phyloP scores from a whole-genome alignment of 352 stramenopile genomes.

The Phytopythium cucurbitacearum region DNA sequence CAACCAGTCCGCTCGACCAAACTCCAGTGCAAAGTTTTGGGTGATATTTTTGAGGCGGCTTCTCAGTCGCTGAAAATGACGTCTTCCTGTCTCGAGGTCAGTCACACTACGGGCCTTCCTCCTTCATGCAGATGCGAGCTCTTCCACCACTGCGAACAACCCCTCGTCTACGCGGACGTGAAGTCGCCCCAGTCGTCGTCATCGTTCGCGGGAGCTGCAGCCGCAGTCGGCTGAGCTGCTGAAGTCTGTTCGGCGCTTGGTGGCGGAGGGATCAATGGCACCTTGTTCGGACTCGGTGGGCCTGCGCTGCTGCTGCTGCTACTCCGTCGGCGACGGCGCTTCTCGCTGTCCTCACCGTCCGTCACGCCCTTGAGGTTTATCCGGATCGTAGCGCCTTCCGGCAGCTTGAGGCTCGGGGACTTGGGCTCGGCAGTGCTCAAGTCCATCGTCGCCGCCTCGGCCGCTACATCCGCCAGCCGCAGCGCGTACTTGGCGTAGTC shows the following conservation, averaged over 20 bases:
- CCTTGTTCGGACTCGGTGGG: constrained; percentile 27
- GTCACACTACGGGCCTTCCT: too few relatives aligned
- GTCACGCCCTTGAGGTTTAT: constrained; percentile 68
- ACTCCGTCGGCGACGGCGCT: constrained; percentile 15
- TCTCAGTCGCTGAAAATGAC: too few relatives aligned
- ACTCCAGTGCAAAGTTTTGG: too few relatives aligned
- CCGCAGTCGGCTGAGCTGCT: constrained; percentile 17
- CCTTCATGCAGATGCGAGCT: too few relatives aligned
- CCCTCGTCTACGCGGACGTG: constrained; percentile 46
- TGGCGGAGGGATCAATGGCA: constrained; percentile 56
- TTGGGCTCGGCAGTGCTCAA: constrained; percentile 6
- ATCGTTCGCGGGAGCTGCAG: constrained; percentile 18
- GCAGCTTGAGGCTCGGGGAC: constrained; percentile 53
- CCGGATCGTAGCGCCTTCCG: constrained; percentile 65
- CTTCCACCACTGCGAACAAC: too few relatives aligned
- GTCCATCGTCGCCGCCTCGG: constrained; percentile 4
- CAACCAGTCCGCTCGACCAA: too few relatives aligned
- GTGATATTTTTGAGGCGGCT: too few relatives aligned
- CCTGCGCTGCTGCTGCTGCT: constrained; percentile 23
- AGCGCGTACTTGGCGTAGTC: constrained; percentile 81
- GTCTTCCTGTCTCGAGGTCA: too few relatives aligned
- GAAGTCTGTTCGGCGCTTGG: constrained; percentile 26
- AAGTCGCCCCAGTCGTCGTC: constrained; percentile 86
- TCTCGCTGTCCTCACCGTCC: constrained; percentile 20
- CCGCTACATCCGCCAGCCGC: constrained; percentile 22